Evolutionary conservation across 495 filamentous ascomycete species (phyloP).

Genomic region (Bacidia gigantensis): DNA sequence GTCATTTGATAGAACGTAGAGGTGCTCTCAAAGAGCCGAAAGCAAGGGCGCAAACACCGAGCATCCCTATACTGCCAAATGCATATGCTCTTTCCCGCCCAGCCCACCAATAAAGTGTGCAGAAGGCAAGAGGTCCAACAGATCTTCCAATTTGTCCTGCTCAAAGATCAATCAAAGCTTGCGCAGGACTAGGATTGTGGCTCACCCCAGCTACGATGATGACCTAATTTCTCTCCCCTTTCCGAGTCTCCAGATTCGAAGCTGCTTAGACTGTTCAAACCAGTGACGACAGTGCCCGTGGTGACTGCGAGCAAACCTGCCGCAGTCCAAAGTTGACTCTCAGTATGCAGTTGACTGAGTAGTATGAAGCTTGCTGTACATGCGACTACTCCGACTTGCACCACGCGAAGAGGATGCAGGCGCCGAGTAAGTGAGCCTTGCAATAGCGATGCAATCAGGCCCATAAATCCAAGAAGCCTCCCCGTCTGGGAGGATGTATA

Average conservation of each 20-base stretch:
- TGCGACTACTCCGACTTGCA: slow-evolving; percentile 63
- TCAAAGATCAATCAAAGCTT: background rate
- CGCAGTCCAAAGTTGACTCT: slow-evolving; percentile 60
- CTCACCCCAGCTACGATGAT: slow-evolving; percentile 64
- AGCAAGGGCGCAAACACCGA: slow-evolving; percentile 53
- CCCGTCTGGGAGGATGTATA: slow-evolving; percentile 70
- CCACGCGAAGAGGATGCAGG: slow-evolving; percentile 60
- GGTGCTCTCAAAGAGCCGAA: slow-evolving; percentile 50
- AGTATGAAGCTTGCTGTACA: slow-evolving; percentile 70
- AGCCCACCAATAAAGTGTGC: slow-evolving; percentile 98
- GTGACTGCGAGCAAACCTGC: slow-evolving; percentile 76
- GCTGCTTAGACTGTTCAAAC: slow-evolving; percentile 79
- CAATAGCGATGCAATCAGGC: slow-evolving; percentile 77
- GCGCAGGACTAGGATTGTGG: background rate
- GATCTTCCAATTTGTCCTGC: slow-evolving; percentile 74
- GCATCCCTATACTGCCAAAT: slow-evolving; percentile 66
- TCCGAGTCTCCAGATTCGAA: slow-evolving; percentile 73
- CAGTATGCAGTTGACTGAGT: slow-evolving; percentile 51
- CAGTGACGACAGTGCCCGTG: slow-evolving; percentile 85
- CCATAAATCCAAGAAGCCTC: slow-evolving; percentile 81
- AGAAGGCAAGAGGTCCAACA: slow-evolving; percentile 77
- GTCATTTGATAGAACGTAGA: slow-evolving; percentile 7
- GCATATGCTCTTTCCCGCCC: slow-evolving; percentile 75
- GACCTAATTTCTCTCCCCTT: slow-evolving; percentile 72
- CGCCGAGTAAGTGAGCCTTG: slow-evolving; percentile 77